Evolutionary conservation across 2,329 filamentous ascomycete species (phyloP).

Genomic region (Sphaerulina vaccinii): DNA sequence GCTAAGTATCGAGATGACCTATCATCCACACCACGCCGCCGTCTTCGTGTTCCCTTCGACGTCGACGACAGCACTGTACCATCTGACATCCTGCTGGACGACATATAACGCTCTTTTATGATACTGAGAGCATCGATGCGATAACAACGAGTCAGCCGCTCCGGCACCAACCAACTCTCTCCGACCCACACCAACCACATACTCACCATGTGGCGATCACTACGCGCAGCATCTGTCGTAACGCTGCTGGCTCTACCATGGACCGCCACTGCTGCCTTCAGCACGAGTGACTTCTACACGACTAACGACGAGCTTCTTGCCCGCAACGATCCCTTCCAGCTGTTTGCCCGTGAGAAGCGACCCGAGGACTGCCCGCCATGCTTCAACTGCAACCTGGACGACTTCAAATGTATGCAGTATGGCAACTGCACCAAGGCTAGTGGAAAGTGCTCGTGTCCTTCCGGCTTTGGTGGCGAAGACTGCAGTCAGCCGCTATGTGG

Average conservation of each 20-base stretch:
- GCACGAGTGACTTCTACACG: conserved; percentile 31
- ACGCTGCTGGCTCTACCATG: conserved; percentile 28
- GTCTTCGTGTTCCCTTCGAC: background rate
- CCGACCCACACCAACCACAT: background rate
- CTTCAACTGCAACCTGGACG: conserved; percentile 96
- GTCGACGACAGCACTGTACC: background rate
- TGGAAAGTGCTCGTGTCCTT: conserved; percentile 87
- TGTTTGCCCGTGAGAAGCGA: conserved; percentile 66
- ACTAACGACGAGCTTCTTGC: conserved; percentile 33
- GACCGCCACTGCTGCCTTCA: conserved; percentile 20
- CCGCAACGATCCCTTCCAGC: conserved; percentile 22
- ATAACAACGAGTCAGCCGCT: conserved; percentile 1
- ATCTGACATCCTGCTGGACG: background rate
- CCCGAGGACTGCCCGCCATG: conserved; percentile 79
- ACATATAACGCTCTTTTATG: too few species aligned
- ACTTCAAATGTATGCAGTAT: conserved; percentile 88
- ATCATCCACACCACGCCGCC: too few species aligned
- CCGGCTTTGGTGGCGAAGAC: conserved; percentile 91
- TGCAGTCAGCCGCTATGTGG: conserved; percentile 90
- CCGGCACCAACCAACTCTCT: background rate
- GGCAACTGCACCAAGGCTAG: conserved; percentile 84
- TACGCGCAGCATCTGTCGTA: conserved; percentile 24
- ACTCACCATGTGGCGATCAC: conserved; percentile 30
- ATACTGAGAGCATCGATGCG: background rate
- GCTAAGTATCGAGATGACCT: background rate